A percentile compares a stretch with the other conserved stretches of the same genome.
These are phyloP conservation scores for Talaromyces proteolyticus DNA, from an alignment of 495 filamentous ascomycete genomes.

Conservation along the genomic window DNA sequence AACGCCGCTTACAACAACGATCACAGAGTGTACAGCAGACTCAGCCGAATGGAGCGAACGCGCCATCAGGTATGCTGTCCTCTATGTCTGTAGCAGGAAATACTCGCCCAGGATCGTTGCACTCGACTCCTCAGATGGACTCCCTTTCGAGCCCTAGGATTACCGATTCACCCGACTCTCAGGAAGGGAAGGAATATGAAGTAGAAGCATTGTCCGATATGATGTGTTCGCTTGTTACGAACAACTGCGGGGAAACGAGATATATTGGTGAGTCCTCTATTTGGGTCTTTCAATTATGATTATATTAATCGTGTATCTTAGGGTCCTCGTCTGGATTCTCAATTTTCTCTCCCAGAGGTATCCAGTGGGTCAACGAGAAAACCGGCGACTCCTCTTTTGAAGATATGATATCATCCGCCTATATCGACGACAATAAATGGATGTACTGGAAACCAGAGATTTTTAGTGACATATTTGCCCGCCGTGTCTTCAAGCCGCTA, in stretches of 20 bases:
- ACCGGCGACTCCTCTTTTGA: slow-evolving; percentile 93
- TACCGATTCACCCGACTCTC: slow-evolving; percentile 52
- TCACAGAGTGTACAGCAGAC: slow-evolving; percentile 9
- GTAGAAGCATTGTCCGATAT: slow-evolving; percentile 92
- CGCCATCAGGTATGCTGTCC: too few species aligned
- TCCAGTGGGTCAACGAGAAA: slow-evolving; percentile 98
- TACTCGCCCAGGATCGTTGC: slow-evolving; percentile 22
- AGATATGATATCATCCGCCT: slow-evolving; percentile 84
- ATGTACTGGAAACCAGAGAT: slow-evolving; percentile 95
- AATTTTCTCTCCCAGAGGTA: slow-evolving; percentile 95
- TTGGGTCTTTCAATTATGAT: slow-evolving; percentile 1
- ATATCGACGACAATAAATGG: slow-evolving; percentile 86
- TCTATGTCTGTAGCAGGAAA: slow-evolving; percentile 11
- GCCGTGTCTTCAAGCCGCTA: slow-evolving; percentile 74
- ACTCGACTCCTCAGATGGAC: slow-evolving; percentile 42
- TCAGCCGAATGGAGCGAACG: slow-evolving; percentile 19
- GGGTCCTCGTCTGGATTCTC: slow-evolving; percentile 97
- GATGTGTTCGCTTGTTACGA: slow-evolving; percentile 99
- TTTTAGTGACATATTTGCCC: slow-evolving; percentile 86
- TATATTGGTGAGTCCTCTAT: slow-evolving; percentile 73
- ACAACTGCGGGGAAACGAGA: slow-evolving; percentile 89
- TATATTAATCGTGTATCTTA: slow-evolving; percentile 27
- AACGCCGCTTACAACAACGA: slow-evolving; percentile 74
- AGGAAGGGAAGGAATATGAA: slow-evolving; percentile 58
- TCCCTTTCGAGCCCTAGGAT: slow-evolving; percentile 53